Evolutionary conservation across 106 monocot species (phyloP), one percentile per base, ranked within the genome.

Genomic region (Acorus calamus): DNA sequence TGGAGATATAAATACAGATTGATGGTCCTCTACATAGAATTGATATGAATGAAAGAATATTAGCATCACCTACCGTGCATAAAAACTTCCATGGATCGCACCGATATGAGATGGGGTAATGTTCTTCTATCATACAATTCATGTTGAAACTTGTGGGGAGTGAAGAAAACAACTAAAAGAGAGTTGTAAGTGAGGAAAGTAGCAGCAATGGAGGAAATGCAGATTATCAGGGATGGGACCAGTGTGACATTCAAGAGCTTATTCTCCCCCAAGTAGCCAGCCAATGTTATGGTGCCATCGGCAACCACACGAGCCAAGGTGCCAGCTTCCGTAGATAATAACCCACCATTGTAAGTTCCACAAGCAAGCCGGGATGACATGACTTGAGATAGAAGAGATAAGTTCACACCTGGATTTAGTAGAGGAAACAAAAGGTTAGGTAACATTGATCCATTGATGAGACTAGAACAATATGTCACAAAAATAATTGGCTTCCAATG

Each of bases 301-400:
- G 81, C 81, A 8, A 73, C 57, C 42, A 81, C 81, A 11, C 81
- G 66, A 7, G 81, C 81, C 42, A 81, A 50, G 7, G 81, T 81
- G 57, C 81, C 81, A 10, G 81, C 81, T 57, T 81, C 77, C 0
- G 81, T 81, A 41, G 76, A 81, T 3, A 81, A 73, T 10, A 81
- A 56, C 9, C 81, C 76, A 6, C 76, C 81, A 49, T 81, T 81
- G 69, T 46, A 81, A n/a, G 81, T 81, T 73, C 81, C 81, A 11
- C 81, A 73, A 13, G 76, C 76, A 46, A 81, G 73, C 48, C 81
- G 60, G 2, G 81, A 73, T 43, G 77, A 77, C 73, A 81, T 77
- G 10, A 82, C 73, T 52, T 69, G 67, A 55, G 81, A 81, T 43
- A 81, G 59, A 11, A 81, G 81, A 12, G 81, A 81, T 4, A 81